A percentile compares a stretch with the other conserved stretches of the same genome.
These are phyloP conservation scores for Pichia pseudocactophila DNA, from an alignment of 805 yeast genomes.

Conservation along the genomic window DNA sequence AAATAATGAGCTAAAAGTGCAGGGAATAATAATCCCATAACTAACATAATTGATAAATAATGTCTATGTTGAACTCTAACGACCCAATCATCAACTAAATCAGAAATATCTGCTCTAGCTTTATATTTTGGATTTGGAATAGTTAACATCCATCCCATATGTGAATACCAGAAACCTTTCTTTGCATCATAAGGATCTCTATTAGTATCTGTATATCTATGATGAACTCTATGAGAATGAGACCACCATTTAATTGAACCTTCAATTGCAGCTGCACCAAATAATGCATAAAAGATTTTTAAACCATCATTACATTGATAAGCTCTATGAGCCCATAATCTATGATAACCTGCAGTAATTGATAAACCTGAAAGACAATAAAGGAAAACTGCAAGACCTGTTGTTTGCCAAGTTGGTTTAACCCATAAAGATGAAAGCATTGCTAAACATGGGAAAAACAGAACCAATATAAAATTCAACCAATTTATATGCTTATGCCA, in stretches of 20 bases:
- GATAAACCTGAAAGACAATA: constrained; percentile 61
- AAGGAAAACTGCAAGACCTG: constrained; percentile 38
- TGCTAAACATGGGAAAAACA: constrained; percentile 52
- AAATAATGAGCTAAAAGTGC: constrained; percentile 44
- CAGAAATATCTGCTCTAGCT: constrained; percentile 77
- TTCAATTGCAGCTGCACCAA: constrained; percentile 77
- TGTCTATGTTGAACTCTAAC: constrained; percentile 79
- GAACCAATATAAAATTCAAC: constrained; percentile 61
- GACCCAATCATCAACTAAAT: constrained; percentile 69
- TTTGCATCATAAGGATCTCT: constrained; percentile 86
- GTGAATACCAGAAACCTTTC: constrained; percentile 75
- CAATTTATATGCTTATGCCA: constrained; percentile 74
- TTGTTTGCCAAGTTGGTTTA: constrained; percentile 42
- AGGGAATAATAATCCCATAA: constrained; percentile 57
- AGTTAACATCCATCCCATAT: constrained; percentile 78
- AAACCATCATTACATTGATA: constrained; percentile 55
- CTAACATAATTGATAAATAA: constrained; percentile 52
- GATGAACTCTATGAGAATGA: constrained; percentile 78
- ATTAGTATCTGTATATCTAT: constrained; percentile 73
- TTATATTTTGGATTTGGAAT: constrained; percentile 75
- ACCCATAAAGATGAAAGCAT: constrained; percentile 34
- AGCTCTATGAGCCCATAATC: constrained; percentile 72
- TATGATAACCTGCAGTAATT: constrained; percentile 78
- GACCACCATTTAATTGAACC: constrained; percentile 90
- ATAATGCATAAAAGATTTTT: constrained; percentile 57